Conservation (phyloP, 2,329 filamentous ascomycete genomes). For the Nannizziopsis barbatae region DNA sequence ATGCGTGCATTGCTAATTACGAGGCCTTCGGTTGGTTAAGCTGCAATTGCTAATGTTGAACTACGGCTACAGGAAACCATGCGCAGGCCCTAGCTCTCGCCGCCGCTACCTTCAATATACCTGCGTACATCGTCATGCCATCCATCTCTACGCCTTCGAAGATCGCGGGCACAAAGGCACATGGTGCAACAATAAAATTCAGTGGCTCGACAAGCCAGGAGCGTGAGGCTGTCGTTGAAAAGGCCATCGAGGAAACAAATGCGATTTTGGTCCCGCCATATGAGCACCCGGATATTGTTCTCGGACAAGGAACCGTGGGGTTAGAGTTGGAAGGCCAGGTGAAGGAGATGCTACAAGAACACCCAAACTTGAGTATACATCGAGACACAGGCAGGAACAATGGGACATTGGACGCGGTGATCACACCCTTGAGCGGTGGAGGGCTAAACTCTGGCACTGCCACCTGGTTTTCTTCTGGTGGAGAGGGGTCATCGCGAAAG, state of each 20-base stretch:
- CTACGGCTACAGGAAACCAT: constrained; percentile 60
- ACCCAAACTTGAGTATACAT: constrained; percentile 22
- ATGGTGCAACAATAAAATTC: constrained; percentile 70
- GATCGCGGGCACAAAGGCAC: constrained; percentile 66
- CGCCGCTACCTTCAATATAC: constrained; percentile 59
- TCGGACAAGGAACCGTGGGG: constrained; percentile 84
- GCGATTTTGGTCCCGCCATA: constrained; percentile 80
- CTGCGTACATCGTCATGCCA: constrained; percentile 87
- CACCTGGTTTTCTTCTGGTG: constrained; percentile 44
- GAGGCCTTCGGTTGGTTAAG: no score
- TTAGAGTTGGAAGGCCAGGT: constrained; percentile 73
- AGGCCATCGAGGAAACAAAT: constrained; percentile 59
- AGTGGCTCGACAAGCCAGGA: constrained; percentile 69
- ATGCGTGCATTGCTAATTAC: background rate
- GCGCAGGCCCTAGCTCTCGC: constrained; percentile 86
- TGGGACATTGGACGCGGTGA: constrained; percentile 52
- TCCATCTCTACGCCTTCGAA: constrained; percentile 73
- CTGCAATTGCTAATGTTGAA: background rate
- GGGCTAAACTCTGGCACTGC: constrained; percentile 78
- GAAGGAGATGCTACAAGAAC: constrained; percentile 37
- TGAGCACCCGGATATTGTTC: constrained; percentile 81
- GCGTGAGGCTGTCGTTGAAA: constrained; percentile 63
- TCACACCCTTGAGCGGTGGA: constrained; percentile 77
- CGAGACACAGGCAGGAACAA: constrained; percentile 10
- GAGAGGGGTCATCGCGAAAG: background rate